Conservation (phyloP, 1,139 yeast species). For the Taiozyma sp. region DNA sequence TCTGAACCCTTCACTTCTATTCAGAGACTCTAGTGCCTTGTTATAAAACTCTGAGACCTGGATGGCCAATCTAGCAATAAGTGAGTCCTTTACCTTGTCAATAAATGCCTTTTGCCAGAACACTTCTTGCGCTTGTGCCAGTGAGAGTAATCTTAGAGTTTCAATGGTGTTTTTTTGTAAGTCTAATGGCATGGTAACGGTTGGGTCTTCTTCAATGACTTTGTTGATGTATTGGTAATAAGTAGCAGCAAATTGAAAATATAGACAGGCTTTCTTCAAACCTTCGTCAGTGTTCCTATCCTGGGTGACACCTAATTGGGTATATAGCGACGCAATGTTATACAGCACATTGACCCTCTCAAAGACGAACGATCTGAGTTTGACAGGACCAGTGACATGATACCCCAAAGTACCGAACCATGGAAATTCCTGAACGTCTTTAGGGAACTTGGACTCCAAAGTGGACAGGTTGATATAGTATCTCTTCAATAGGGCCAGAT, state of each 20-base stretch:
- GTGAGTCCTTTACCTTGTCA: slow-evolving; percentile 51
- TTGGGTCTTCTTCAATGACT: slow-evolving; percentile 21
- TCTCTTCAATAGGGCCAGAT: slow-evolving; percentile 25
- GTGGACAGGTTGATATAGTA: slow-evolving; percentile 32
- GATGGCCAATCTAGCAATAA: slow-evolving; percentile 57
- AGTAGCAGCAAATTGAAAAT: slow-evolving; percentile 71
- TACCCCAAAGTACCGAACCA: slow-evolving; percentile 72
- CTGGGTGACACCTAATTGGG: slow-evolving; percentile 46
- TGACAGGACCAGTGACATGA: slow-evolving; percentile 42
- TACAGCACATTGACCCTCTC: slow-evolving; percentile 61
- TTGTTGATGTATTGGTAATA: slow-evolving; percentile 41
- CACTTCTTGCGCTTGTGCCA: slow-evolving; percentile 86
- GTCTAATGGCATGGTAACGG: slow-evolving; percentile 34
- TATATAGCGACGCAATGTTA: slow-evolving; percentile 63
- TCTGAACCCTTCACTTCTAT: slow-evolving; percentile 45
- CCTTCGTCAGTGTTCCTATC: slow-evolving; percentile 46
- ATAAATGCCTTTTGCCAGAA: slow-evolving; percentile 72
- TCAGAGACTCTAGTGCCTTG: slow-evolving; percentile 39
- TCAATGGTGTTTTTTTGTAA: slow-evolving; percentile 38
- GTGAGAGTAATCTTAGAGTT: slow-evolving; percentile 42
- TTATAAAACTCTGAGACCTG: slow-evolving; percentile 58
- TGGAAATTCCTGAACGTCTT: slow-evolving; percentile 45
- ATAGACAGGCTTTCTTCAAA: slow-evolving; percentile 54
- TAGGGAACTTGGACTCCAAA: slow-evolving; percentile 37
- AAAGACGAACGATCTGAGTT: slow-evolving; percentile 40